Base-by-base conservation (phyloP, 257 asterid species). In the Fraxinus excelsior region DNA sequence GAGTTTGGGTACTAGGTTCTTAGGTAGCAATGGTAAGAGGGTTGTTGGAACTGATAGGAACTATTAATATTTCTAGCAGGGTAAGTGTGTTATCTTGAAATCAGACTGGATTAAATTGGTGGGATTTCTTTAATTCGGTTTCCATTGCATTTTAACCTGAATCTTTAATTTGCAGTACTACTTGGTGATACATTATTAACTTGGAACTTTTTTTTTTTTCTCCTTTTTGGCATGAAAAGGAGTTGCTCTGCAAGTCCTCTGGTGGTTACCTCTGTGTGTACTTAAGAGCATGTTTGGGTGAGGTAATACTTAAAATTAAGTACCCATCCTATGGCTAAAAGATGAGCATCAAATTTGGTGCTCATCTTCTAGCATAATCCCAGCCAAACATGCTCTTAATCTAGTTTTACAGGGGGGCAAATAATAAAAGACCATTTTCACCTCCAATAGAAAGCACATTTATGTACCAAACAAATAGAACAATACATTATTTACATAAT, bases 51-150 rank as follows among this genome's bases (percentile, higher is more conserved):
- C 34, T 62, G 18, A 62, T 62, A 62, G 68, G 35, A 62, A 62
- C 68, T 62, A 62, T 62, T 62, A 62, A 26, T 62, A 62, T 62
- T 11, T 23, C 35, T 62, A 23, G 35, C 19, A 62, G 68, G 68
- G 28, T 11, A 3, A 26, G 68, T 62, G n/a, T 62, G 68, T 62
- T 62, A 19, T 62, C 68, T 62, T 62, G 68, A 8, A 25, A 62
- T 62, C 21, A 8, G 25, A 62, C 34, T 25, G 23, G 21, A 16
- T 16, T 4, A 12, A 51, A 23, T 60, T 62, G 68, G 34, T 26
- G 34, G 67, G 68, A 62, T 62, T 62, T 62, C 35, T 62, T 58
- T 76, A 5, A 38, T 12, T 74, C 68, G 67, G 53, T 56, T 12
- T 18, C 13, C 31, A 11, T 62, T 26, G 35, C 34, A 7, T 62